Conservation (phyloP, 2,329 filamentous ascomycete genomes). For the Hortaea sp. region DNA sequence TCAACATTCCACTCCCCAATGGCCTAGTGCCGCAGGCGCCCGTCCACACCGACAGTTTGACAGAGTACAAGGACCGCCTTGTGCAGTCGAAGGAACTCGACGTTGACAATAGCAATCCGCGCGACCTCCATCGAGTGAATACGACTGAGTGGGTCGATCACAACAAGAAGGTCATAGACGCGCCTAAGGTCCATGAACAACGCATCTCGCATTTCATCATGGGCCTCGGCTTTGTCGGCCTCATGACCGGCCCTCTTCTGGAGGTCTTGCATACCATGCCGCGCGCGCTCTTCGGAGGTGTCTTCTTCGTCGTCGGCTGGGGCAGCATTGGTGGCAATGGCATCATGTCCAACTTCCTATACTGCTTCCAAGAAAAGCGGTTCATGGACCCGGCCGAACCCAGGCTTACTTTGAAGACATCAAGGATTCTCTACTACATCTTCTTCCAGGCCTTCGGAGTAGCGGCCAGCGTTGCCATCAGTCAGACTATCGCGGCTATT, state of each 20-base stretch:
- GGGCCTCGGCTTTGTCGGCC: constrained; percentile 44
- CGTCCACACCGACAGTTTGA: constrained; percentile 47
- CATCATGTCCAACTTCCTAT: constrained; percentile 43
- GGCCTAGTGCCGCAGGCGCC: constrained; percentile 51
- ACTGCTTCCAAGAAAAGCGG: constrained; percentile 36
- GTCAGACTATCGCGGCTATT: constrained; percentile 50
- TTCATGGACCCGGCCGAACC: constrained; percentile 41
- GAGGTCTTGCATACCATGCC: constrained; percentile 46
- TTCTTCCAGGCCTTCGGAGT: constrained; percentile 43
- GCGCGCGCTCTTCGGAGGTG: constrained; percentile 43
- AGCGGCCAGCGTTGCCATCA: constrained; percentile 46
- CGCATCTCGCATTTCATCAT: constrained; percentile 47
- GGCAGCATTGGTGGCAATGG: constrained; percentile 43
- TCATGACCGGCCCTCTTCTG: constrained; percentile 47
- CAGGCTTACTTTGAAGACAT: constrained; percentile 33
- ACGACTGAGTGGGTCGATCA: constrained; percentile 28
- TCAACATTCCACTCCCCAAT: constrained; percentile 49
- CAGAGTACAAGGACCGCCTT: constrained; percentile 30
- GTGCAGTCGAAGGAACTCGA: constrained; percentile 35
- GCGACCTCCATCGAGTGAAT: not conserved
- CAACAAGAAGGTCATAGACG: constrained; percentile 33
- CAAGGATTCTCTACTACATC: constrained; percentile 42
- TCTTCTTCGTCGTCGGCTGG: constrained; percentile 50
- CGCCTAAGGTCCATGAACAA: constrained; percentile 45
- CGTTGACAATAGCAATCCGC: constrained; percentile 19